Evolutionary conservation across 257 asterid species (phyloP), one percentile per base, ranked within the genome.

Genomic region (Gentiana straminea): DNA sequence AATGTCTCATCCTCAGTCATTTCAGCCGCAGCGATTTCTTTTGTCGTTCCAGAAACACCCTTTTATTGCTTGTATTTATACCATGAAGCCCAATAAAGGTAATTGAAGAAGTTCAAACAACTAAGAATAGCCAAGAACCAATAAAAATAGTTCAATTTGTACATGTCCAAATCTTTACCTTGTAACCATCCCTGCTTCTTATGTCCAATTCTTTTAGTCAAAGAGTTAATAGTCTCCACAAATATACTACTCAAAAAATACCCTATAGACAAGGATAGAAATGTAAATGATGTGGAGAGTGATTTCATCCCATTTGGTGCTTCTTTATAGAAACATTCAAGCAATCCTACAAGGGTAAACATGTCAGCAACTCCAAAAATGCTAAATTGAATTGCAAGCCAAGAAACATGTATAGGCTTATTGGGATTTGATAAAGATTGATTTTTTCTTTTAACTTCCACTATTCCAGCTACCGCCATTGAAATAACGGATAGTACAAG

Each of bases 41-140:
- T 41, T 41, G 8, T 7, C 1, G 1, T 2, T 0, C 46, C 46
- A 7, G 4, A 41, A 34, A 34, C 45, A 12, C 35, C 58, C 35
- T 8, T 13, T 0, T 12, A 55, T 2, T 57, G 59, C 43, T 81
- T 86, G 73, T 81, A 89, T 69, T 76, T 77, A 60, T 89, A 89
- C 84, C 94, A 76, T 0, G 70, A 58, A 15, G 95, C 87, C 84
- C 95, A 89, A 5, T 48, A 86, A 0, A 89, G 68, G 36, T 83
- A 89, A 58, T 80, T 81, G n/a, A 77, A 52, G 63, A 89, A 86
- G 39, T 89, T 89, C 2, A 85, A 66, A 3, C 64, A 60, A 34
- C 95, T 86, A 61, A 89, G 79, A 33, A 81, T 59, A 0, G 94
- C 94, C 86, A 89, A 69, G 64, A 86, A 86, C 97, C 95, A 89